A percentile compares a stretch with the other conserved stretches of the same genome.
phyloP scores from a whole-genome alignment of 805 yeast species.

The Sugiyamaella chiloensis region DNA sequence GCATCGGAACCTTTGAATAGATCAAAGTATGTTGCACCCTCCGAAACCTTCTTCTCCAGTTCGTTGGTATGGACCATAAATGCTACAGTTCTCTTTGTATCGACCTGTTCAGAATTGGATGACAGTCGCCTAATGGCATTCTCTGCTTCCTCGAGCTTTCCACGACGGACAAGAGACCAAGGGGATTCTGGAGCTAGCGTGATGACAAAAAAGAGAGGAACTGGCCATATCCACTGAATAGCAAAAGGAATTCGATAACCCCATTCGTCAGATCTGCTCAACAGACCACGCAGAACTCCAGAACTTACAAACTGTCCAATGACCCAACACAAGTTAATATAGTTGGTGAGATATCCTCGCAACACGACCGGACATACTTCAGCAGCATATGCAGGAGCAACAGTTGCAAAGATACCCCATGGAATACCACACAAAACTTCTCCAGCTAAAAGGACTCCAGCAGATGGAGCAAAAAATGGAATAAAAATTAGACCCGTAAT shows the following conservation, averaged over 20 bases:
- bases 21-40: conserved; percentile 15
- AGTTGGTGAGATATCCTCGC: conserved; percentile 48
- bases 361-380: conserved; percentile 52
- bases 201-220: conserved; percentile 33
- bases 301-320: conserved; percentile 54
- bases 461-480: conserved; percentile 42
- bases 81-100: conserved; percentile 16
- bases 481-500: conserved; percentile 37
- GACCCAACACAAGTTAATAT: conserved; percentile 51
- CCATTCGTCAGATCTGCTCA: conserved; percentile 28
- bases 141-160: conserved; percentile 43
- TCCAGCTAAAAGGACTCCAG: conserved; percentile 37
- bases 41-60: conserved; percentile 13
- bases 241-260: conserved; percentile 55
- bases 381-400: conserved; percentile 50
- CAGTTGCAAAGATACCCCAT: conserved; percentile 51
- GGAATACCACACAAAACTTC: conserved; percentile 39
- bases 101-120: conserved; percentile 19
- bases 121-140: conserved; percentile 37
- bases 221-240: conserved; percentile 58
- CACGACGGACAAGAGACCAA: conserved; percentile 50
- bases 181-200: conserved; percentile 59
- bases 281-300: conserved; percentile 45
- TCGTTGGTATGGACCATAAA: conserved; percentile 37
- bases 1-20: conserved; percentile 17